phyloP scores from a whole-genome alignment of 2,329 filamentous ascomycete genomes.

The Venturia oleaginea region DNA sequence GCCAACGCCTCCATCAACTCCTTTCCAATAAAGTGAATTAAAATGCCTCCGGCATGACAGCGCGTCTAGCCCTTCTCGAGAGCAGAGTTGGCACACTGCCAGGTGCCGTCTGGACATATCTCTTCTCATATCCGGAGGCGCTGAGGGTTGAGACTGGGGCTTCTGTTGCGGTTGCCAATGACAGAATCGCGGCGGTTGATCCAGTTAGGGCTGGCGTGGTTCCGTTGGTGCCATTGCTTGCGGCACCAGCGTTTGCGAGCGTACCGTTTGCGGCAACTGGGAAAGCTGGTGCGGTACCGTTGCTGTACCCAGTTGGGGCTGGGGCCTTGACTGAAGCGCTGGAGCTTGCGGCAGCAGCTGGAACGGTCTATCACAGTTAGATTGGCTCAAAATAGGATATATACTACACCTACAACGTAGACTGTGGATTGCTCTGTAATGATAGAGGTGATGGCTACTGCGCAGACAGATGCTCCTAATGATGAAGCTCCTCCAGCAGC shows the following conservation, averaged over 20 bases:
- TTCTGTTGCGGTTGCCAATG: constrained; percentile 10
- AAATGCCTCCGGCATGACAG: neutral
- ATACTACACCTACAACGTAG: neutral
- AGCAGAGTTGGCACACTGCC: neutral
- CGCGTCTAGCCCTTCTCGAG: neutral
- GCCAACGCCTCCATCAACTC: neutral
- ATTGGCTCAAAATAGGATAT: neutral
- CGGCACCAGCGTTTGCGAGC: neutral
- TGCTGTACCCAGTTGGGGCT: neutral
- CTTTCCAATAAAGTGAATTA: neutral
- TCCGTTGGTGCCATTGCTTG: constrained; percentile 1
- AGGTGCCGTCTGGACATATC: neutral
- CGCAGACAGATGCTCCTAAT: neutral
- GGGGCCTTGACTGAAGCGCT: neutral
- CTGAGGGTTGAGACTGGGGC: constrained; percentile 17
- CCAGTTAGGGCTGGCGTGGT: neutral
- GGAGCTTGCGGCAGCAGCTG: neutral
- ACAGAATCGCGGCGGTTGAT: neutral
- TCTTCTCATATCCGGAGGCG: constrained; percentile 14
- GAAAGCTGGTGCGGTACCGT: neutral
- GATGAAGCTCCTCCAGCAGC: neutral
- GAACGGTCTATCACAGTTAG: neutral
- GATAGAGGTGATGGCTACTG: neutral
- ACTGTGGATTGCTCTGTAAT: constrained; percentile 3
- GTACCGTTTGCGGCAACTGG: neutral